Conservation (phyloP, 2,329 filamentous ascomycete genomes). For the Penicillium sp. region DNA sequence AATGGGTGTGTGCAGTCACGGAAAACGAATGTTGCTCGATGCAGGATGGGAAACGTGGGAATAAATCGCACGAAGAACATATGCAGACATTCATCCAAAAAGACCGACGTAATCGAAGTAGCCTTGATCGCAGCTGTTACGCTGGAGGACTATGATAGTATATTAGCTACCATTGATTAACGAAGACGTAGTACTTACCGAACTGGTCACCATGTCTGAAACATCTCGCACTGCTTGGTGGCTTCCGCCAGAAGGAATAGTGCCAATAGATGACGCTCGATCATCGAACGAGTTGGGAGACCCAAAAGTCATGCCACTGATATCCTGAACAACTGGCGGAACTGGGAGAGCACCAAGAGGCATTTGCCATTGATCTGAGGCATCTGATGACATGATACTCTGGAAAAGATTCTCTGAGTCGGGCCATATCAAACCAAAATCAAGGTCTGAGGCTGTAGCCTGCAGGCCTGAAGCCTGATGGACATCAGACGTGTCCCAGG, state of each 20-base stretch:
- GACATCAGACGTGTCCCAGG: constrained; percentile 32
- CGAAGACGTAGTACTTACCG: constrained; percentile 36
- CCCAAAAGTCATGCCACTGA: constrained; percentile 37
- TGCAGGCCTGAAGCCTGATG: constrained; percentile 29
- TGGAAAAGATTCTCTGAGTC: constrained; percentile 53
- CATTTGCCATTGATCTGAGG: constrained; percentile 49
- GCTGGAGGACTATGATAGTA: constrained; percentile 43
- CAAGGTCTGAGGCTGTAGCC: constrained; percentile 37
- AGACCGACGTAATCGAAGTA: constrained; percentile 51
- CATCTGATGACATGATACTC: constrained; percentile 49
- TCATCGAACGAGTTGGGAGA: constrained; percentile 46
- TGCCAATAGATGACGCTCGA: constrained; percentile 40
- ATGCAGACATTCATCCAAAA: constrained; percentile 53
- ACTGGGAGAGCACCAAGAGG: constrained; percentile 49
- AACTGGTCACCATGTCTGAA: constrained; percentile 50
- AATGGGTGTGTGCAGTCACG: constrained; percentile 51
- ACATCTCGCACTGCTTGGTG: constrained; percentile 53
- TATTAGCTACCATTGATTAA: not conserved
- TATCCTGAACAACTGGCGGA: constrained; percentile 37
- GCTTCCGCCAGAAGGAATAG: constrained; percentile 48
- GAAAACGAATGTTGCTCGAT: constrained; percentile 52
- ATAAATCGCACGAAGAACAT: constrained; percentile 55
- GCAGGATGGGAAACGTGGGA: constrained; percentile 52
- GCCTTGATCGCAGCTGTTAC: constrained; percentile 52
- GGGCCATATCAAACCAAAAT: constrained; percentile 52